Conservation (phyloP, 129 eudicot genomes). For the Artemisia argyi region DNA sequence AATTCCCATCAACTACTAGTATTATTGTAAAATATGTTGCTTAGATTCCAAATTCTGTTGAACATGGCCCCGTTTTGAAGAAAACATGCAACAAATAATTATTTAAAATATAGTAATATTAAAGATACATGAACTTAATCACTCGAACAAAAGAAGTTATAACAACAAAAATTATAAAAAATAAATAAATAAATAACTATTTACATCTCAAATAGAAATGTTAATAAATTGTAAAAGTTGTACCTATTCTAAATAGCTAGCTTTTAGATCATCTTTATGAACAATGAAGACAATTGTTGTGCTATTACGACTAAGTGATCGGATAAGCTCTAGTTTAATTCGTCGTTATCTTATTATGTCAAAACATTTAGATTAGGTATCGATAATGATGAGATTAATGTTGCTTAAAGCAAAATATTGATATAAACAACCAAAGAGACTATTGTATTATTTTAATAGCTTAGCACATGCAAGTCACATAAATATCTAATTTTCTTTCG, state of each 20-base stretch:
- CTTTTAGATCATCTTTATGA: not conserved
- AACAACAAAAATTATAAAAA: too few species aligned
- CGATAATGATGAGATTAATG: conserved; percentile 23
- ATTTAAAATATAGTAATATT: not conserved
- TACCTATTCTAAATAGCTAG: not conserved
- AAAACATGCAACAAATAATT: not conserved
- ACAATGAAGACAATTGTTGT: not conserved
- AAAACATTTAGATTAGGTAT: conserved; percentile 17
- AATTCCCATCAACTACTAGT: not conserved
- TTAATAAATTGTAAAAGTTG: too few species aligned
- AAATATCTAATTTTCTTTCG: conserved; percentile 17
- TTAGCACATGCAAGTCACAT: not conserved
- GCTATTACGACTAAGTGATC: not conserved
- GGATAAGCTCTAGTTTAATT: conserved; percentile 7
- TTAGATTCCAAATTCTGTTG: conserved; percentile 15
- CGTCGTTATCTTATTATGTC: conserved; percentile 9
- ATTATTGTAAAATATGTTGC: not conserved
- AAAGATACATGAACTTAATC: too few species aligned
- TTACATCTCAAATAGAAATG: too few species aligned
- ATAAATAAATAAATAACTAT: too few species aligned
- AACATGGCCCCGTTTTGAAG: conserved; percentile 6
- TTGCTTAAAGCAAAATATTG: conserved; percentile 31
- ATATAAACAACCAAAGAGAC: conserved; percentile 20
- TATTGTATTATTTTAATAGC: not conserved
- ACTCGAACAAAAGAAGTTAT: too few species aligned